Conservation (phyloP, 495 filamentous ascomycete species). For the Friedmanniomyces simplex region DNA sequence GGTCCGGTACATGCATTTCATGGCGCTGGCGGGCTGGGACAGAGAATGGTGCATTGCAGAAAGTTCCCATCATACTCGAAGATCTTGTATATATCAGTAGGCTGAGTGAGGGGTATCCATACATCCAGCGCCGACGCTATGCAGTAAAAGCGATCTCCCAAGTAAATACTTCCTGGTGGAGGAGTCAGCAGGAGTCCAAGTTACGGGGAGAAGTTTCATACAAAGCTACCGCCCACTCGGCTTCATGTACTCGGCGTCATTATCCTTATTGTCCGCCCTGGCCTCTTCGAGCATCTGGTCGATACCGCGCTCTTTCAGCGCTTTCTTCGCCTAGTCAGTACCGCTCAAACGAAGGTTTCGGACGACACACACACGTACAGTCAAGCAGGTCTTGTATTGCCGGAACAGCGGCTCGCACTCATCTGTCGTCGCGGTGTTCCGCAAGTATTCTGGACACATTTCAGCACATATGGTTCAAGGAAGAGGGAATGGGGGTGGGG, state of each 20-base stretch:
- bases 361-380: slow-evolving; percentile 41
- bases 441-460: slow-evolving; percentile 59
- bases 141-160: background rate
- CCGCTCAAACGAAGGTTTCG: background rate
- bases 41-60: background rate
- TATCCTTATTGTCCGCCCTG: slow-evolving; percentile 68
- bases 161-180: background rate
- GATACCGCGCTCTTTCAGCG: slow-evolving; percentile 73
- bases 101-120: background rate
- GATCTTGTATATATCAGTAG: background rate
- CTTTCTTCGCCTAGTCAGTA: slow-evolving; percentile 43
- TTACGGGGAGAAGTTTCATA: background rate
- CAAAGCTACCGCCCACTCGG: slow-evolving; percentile 6
- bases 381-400: slow-evolving; percentile 72
- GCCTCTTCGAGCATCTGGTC: slow-evolving; percentile 80
- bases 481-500: background rate
- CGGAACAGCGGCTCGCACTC: slow-evolving; percentile 79
- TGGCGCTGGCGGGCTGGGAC: background rate
- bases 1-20: background rate
- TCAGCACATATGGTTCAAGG: background rate
- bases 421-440: slow-evolving; percentile 65
- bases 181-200: background rate
- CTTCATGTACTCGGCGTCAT: slow-evolving; percentile 60
- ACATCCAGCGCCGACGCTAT: slow-evolving; percentile 1
- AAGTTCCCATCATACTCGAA: background rate